Conservation (phyloP, 2,329 filamentous ascomycete species). For the Stemphylium vesicarium region DNA sequence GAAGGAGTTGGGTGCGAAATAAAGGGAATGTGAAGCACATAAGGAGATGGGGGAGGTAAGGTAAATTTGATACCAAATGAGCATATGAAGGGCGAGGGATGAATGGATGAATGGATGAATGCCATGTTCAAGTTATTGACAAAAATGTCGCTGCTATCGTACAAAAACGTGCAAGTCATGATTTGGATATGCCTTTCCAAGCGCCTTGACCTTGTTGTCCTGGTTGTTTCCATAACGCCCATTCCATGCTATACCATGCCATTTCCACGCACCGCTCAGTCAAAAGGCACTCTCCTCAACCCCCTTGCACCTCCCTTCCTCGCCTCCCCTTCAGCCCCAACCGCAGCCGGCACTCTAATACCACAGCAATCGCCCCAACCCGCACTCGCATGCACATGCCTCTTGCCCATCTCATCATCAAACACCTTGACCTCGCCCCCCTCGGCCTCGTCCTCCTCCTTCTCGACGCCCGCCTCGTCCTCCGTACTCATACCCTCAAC, state of each 20-base stretch:
- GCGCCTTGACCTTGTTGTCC: too few relatives aligned
- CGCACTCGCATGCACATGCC: slow-evolving; percentile 70
- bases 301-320: slow-evolving; percentile 70
- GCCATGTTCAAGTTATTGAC: neutral
- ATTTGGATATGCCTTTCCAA: too few relatives aligned
- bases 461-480: slow-evolving; percentile 56
- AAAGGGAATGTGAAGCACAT: neutral
- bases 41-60: neutral
- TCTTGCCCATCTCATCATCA: slow-evolving; percentile 69
- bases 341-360: slow-evolving; percentile 93
- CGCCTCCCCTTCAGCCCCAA: slow-evolving; percentile 89
- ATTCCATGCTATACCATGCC: neutral
- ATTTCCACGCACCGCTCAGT: slow-evolving; percentile 54
- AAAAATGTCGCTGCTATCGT: neutral
- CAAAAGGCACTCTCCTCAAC: slow-evolving; percentile 80
- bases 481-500: slow-evolving; percentile 78
- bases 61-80: slow-evolving; percentile 1
- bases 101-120: too few relatives aligned
- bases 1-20: slow-evolving; percentile 64
- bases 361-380: slow-evolving; percentile 96
- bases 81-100: neutral
- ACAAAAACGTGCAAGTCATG: neutral
- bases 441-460: slow-evolving; percentile 52
- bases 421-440: slow-evolving; percentile 60
- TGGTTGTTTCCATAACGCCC: too few relatives aligned